Base-by-base conservation (phyloP, 352 stramenopile genomes). In the Halophytophthora polymorphica region DNA sequence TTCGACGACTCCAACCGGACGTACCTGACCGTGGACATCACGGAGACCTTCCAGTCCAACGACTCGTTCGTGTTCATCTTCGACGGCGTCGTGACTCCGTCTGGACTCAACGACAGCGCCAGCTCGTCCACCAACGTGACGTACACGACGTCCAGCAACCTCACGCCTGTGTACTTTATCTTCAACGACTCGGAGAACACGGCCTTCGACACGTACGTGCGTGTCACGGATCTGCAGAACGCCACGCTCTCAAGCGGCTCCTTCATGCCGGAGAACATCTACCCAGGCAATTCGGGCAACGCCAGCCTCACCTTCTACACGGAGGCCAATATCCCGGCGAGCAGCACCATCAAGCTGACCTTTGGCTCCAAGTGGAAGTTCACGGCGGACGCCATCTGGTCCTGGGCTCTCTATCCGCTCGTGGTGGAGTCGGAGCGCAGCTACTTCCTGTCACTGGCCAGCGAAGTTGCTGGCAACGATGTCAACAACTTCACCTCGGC, bases 181-280 rank as follows among this genome's bases (percentile, higher is more conserved):
- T 91, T 88, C 53, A 77, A 90, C 51, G 70, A 89, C 56, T 54
- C 59, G n/a, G 63, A 84, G 36, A 81, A 83, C 38, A 85, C 66
- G 2, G 72, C 78, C 2, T 93, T 87, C 56, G 73, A 71, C 58
- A 79, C 76, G 21, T 93, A 88, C 54, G 73, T 86, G 31, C 71
- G 73, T 12, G 54, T 88, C 1, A 73, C 58, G 1, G 65, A 77
- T 18, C 40, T 93, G 5, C 58, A 61, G 0, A 50, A 57, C 13
- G 77, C 76, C 1, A 60, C 55, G 6, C 55, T 93, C 5, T 86
- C 73, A 3, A 93, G 83, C 21, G 75, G 79, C 4, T 83, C 80
- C 8, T 93, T 93, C 48, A 54, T 90, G 1, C 83, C 83, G 6
- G 78, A 93, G 46, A 93, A 91, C 41, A 89, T 91, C 38, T 93